phyloP scores from a whole-genome alignment of 1,139 yeast genomes.

The Magnusiomyces clavatus region DNA sequence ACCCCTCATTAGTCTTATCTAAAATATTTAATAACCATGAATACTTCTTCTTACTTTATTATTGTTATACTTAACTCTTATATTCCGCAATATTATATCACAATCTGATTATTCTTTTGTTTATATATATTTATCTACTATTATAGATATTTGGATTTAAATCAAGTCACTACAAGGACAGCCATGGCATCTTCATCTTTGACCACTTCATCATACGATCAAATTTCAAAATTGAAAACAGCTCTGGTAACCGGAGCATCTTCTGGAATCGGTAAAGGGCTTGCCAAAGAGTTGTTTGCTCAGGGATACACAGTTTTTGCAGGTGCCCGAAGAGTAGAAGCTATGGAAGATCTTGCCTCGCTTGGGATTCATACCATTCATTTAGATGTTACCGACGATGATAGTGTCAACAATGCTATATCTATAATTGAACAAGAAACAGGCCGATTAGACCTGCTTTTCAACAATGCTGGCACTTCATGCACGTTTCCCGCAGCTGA shows the following conservation, averaged over 20 bases:
- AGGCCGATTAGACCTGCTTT: conserved; percentile 49
- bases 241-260: conserved; percentile 76
- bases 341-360: conserved; percentile 47
- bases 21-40: too few species aligned
- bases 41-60: too few species aligned
- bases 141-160: too few species aligned
- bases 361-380: conserved; percentile 33
- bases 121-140: too few species aligned
- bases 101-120: too few species aligned
- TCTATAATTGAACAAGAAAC: conserved; percentile 36
- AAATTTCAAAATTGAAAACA: conserved; percentile 15
- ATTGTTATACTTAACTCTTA: too few species aligned
- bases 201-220: background rate
- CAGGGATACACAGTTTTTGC: conserved; percentile 62
- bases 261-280: conserved; percentile 69
- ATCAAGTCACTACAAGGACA: too few species aligned
- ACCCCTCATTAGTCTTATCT: too few species aligned
- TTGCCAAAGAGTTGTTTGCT: conserved; percentile 55
- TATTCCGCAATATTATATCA: too few species aligned
- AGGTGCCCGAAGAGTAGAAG: conserved; percentile 61
- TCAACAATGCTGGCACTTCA: conserved; percentile 61
- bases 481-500: conserved; percentile 69
- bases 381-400: conserved; percentile 49
- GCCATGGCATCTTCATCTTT: background rate
- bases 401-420: conserved; percentile 43